phyloP scores from a whole-genome alignment of 2,329 filamentous ascomycete genomes.

The Scleromitrula shiraiana region DNA sequence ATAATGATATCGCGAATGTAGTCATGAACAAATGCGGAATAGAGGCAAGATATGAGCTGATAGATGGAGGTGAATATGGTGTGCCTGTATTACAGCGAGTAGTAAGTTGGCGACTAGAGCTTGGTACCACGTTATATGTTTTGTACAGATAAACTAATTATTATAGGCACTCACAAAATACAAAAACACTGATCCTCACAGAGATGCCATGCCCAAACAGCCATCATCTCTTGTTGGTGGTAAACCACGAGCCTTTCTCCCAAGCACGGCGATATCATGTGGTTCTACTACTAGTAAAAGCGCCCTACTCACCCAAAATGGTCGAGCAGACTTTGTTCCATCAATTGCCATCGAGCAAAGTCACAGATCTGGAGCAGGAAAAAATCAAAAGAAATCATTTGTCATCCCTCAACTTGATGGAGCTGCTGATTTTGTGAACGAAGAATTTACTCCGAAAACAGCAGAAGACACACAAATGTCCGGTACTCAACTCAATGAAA shows the following conservation, averaged over 20 bases:
- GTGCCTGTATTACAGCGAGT: background rate
- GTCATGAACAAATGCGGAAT: background rate
- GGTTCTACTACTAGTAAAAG: too few relatives aligned
- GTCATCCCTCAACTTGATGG: background rate
- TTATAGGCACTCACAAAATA: too few relatives aligned
- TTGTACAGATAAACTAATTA: too few relatives aligned
- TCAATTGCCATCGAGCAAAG: background rate
- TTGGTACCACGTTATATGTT: too few relatives aligned
- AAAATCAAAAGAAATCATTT: background rate
- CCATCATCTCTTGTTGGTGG: too few relatives aligned
- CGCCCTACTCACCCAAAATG: too few relatives aligned
- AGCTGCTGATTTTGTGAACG: background rate
- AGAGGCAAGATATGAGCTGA: background rate
- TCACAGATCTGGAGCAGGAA: background rate
- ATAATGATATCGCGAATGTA: accelerated
- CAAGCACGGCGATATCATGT: too few relatives aligned
- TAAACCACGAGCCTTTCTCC: too few relatives aligned
- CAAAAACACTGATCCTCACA: too few relatives aligned
- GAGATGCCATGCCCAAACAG: too few relatives aligned
- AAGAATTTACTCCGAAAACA: background rate
- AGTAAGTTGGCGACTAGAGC: too few relatives aligned
- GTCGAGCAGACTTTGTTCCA: too few relatives aligned
- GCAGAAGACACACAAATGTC: background rate
- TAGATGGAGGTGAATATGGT: background rate
- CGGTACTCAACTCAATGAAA: background rate